A percentile compares a stretch with the other conserved stretches of the same genome.
phyloP scores from a whole-genome alignment of 2,329 filamentous ascomycete genomes.

The Xylogone sp. region DNA sequence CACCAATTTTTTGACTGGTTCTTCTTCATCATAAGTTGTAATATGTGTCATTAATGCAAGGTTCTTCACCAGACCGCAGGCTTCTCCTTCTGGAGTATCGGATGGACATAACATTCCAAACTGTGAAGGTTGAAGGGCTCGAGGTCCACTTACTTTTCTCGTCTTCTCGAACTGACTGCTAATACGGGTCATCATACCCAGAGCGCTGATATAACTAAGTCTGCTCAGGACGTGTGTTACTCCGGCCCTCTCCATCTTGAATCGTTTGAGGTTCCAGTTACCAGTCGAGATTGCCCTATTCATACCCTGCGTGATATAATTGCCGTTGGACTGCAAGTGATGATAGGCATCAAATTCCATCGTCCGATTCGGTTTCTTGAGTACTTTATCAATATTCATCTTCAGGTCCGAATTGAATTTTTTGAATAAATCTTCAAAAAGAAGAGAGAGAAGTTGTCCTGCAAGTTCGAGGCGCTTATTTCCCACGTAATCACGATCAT shows the following conservation, averaged over 20 bases:
- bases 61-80: slow-evolving; percentile 97
- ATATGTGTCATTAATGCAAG: slow-evolving; percentile 98
- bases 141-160: slow-evolving; percentile 89
- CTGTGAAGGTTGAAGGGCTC: slow-evolving; percentile 93
- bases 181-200: slow-evolving; percentile 99
- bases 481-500: slow-evolving; percentile 95
- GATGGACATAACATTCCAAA: slow-evolving; percentile 98
- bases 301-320: slow-evolving; percentile 87
- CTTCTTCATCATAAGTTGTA: slow-evolving; percentile 93
- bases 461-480: slow-evolving; percentile 96
- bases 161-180: slow-evolving; percentile 99
- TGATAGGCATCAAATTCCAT: slow-evolving; percentile 83
- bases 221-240: slow-evolving; percentile 95
- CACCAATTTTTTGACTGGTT: slow-evolving; percentile 80
- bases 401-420: slow-evolving; percentile 87
- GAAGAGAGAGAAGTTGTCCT: slow-evolving; percentile 84
- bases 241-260: slow-evolving; percentile 96
- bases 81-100: slow-evolving; percentile 97
- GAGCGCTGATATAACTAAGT: slow-evolving; percentile 90
- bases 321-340: slow-evolving; percentile 79
- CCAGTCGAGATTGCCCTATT: slow-evolving; percentile 95
- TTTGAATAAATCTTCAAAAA: slow-evolving; percentile 98
- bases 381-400: slow-evolving; percentile 87
- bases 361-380: slow-evolving; percentile 89
- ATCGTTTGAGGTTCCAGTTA: slow-evolving; percentile 97